Base-by-base conservation (phyloP, 1,284 basidiomycete genomes). In the Apiotrichum akiyoshidainum region DNA sequence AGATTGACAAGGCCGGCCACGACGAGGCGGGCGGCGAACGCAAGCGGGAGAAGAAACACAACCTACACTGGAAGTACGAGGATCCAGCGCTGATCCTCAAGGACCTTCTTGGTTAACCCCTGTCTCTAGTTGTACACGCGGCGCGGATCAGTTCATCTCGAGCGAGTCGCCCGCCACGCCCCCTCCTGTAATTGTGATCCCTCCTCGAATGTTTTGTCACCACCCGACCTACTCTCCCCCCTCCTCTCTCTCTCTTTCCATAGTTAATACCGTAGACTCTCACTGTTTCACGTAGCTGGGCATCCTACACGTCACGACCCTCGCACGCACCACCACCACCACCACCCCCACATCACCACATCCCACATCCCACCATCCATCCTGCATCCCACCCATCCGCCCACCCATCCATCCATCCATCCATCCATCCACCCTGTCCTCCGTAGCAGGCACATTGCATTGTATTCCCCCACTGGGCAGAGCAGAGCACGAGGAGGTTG, bases 11-110 rank as follows among this genome's bases (percentile, higher is more conserved):
- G 53, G 66, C 67, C 1, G 68, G 69, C 14, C 63, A 65, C 57
- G 63, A 63, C 11, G 66, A 64, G 19, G 26, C 26, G 26, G 67
- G 59, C 0, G 68, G 65, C 22, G 67, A 65, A 26, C 71, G 68
- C 56, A 75, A 76, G 62, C 48, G 55, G 14, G 71, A 69, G 33
- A 73, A 69, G 59, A 76, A 73, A 54, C 75, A 76, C 63, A 75
- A 67, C 53, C 57, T 72, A 40, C 75, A 78, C 65, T 78, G 77
- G 77, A 74, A 73, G 57, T 78, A 78, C 63, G 76, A 78, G 54
- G 77, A 78, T 69, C 77, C 77, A 39, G 76, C 76, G 17, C 49
- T 75, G 5, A 72, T 78, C 42, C 65, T 78, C 45, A 72, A 69
- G 53, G 75, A 77, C 54, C 58, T 78, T 9, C 59, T 78, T 35